phyloP scores from a whole-genome alignment of 305 asterid genomes.

The Euphrasia arctica region DNA sequence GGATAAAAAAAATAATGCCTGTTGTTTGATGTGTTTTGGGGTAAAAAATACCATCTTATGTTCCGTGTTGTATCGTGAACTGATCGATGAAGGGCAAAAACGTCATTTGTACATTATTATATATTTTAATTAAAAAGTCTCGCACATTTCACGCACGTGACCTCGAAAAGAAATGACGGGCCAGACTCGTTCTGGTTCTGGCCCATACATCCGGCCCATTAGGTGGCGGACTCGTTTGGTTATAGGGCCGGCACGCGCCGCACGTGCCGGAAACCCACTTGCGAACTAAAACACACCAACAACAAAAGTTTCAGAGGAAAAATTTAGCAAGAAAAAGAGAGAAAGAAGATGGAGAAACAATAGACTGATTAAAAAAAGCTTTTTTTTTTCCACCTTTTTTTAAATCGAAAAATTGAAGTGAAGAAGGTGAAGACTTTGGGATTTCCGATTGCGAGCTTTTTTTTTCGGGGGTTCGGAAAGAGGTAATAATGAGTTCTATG shows the following conservation, averaged over 20 bases:
- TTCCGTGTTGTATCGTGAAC: too few relatives aligned
- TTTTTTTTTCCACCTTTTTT: not conserved
- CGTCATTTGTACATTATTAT: too few relatives aligned
- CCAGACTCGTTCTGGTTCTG: too few relatives aligned
- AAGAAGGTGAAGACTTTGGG: not conserved
- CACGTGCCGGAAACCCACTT: constrained; percentile 39
- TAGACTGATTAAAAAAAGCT: constrained; percentile 1
- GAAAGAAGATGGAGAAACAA: not conserved
- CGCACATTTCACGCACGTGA: constrained; percentile 13
- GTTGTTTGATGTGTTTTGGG: not conserved
- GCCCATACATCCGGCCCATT: constrained; percentile 19
- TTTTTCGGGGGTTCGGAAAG: constrained; percentile 9
- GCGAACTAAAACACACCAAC: constrained; percentile 33
- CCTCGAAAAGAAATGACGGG: not conserved
- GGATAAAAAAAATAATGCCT: too few relatives aligned
- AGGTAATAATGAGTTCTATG: constrained; percentile 22
- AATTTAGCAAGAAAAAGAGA: constrained; percentile 11
- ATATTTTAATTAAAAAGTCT: not conserved
- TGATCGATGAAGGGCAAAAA: too few relatives aligned
- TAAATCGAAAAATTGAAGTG: not conserved
- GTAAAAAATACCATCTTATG: not conserved
- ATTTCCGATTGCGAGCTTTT: constrained; percentile 14
- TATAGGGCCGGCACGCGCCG: constrained; percentile 26
- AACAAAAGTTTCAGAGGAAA: constrained; percentile 8
- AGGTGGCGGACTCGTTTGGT: not conserved